Evolutionary conservation across 2,329 filamentous ascomycete species (phyloP).

Genomic region (Orbilia brochopaga): DNA sequence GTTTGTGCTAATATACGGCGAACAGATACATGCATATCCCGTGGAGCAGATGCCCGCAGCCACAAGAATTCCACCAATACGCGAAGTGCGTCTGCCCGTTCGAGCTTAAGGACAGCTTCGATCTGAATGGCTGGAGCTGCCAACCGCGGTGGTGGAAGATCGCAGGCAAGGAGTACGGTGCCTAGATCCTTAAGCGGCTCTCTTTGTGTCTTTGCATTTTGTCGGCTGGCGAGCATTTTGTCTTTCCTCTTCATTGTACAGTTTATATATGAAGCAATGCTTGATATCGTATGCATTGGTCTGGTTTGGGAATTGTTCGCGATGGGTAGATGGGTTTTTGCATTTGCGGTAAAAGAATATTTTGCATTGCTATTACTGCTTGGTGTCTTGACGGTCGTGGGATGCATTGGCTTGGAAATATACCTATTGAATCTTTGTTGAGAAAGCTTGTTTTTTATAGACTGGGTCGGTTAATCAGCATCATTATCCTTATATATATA

Average conservation of each 20-base stretch:
- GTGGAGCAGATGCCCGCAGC: slow-evolving; percentile 53
- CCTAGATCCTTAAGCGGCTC: slow-evolving; percentile 15
- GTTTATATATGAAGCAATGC: background rate
- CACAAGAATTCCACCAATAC: slow-evolving; percentile 52
- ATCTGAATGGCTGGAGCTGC: slow-evolving; percentile 53
- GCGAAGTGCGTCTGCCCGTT: slow-evolving; percentile 54
- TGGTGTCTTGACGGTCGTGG: too few relatives aligned
- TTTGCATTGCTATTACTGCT: too few relatives aligned
- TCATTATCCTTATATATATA: too few relatives aligned
- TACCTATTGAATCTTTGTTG: too few relatives aligned
- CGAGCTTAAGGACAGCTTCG: slow-evolving; percentile 53
- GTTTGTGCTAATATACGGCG: slow-evolving; percentile 1
- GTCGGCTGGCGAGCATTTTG: background rate
- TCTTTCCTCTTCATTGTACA: background rate
- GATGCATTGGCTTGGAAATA: too few relatives aligned
- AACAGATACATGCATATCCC: slow-evolving; percentile 49
- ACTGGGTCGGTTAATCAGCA: too few relatives aligned
- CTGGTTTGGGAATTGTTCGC: too few relatives aligned
- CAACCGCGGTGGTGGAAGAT: slow-evolving; percentile 54
- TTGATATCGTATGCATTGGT: too few relatives aligned
- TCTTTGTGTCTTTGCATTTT: background rate
- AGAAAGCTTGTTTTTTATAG: too few relatives aligned
- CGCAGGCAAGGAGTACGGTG: slow-evolving; percentile 51
- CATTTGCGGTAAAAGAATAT: too few relatives aligned
- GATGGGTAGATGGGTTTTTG: background rate